Percentiles rank a stretch among this genome's conserved stretches.
Conservation (phyloP, 169 alveolate species). For the Cryptosporidium ryanae region DNA sequence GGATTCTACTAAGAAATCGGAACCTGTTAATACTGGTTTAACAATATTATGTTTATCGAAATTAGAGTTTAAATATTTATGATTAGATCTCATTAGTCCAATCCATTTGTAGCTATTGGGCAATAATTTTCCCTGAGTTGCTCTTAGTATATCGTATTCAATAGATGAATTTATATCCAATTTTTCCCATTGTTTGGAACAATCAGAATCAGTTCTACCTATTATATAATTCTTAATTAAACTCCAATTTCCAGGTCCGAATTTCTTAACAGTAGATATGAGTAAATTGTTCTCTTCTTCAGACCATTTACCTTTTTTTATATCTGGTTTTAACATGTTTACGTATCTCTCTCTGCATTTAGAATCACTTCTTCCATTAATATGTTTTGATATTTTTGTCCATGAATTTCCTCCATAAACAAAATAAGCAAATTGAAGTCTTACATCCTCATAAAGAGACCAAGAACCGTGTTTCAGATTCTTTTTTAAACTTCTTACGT, state of each 20-base stretch:
- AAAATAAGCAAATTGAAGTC: slow-evolving; percentile 78
- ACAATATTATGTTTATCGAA: slow-evolving; percentile 1
- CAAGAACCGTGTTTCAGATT: slow-evolving; percentile 77
- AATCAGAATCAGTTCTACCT: slow-evolving; percentile 71
- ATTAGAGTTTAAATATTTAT: slow-evolving; percentile 18
- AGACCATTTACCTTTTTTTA: slow-evolving; percentile 60
- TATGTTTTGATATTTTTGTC: slow-evolving; percentile 76
- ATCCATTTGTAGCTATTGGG: slow-evolving; percentile 68
- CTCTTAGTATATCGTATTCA: slow-evolving; percentile 52
- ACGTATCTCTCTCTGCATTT: slow-evolving; percentile 80
- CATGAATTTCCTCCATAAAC: slow-evolving; percentile 77
- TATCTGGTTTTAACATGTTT: slow-evolving; percentile 52
- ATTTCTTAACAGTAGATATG: slow-evolving; percentile 29
- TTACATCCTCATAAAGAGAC: slow-evolving; percentile 76
- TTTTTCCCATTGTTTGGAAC: slow-evolving; percentile 69
- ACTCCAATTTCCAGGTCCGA: slow-evolving; percentile 74
- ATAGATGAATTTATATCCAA: slow-evolving; percentile 54
- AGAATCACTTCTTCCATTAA: slow-evolving; percentile 78
- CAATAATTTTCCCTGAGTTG: slow-evolving; percentile 16
- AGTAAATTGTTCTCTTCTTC: slow-evolving; percentile 43
- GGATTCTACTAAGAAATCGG: slow-evolving; percentile 47
- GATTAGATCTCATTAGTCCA: slow-evolving; percentile 62
- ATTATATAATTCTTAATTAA: slow-evolving; percentile 42
- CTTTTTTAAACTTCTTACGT: slow-evolving; percentile 61
- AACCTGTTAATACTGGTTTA: slow-evolving; percentile 47